phyloP scores from a whole-genome alignment of 768 basidiomycete species.

The Pholiota molesta region DNA sequence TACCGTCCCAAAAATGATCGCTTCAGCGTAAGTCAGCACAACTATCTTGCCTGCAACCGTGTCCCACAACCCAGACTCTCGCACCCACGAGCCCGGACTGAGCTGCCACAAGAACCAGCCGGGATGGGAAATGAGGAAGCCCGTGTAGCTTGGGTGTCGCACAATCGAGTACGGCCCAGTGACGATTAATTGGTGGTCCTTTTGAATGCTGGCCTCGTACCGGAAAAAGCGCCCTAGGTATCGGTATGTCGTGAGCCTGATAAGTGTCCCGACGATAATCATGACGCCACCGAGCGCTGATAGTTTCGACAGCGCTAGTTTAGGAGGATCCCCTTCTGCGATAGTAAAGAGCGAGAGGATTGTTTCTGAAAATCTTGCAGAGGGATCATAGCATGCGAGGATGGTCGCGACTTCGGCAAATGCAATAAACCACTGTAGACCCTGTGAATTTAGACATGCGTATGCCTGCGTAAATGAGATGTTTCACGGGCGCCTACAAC shows the following conservation, averaged over 20 bases:
- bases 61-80: constrained; percentile 27
- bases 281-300: constrained; percentile 10
- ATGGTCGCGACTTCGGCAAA: constrained; percentile 15
- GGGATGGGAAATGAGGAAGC: neutral
- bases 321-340: constrained; percentile 8
- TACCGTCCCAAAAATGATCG: constrained; percentile 30
- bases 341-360: constrained; percentile 10
- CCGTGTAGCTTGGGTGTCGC: constrained; percentile 46
- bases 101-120: constrained; percentile 18
- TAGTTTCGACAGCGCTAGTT: constrained; percentile 4
- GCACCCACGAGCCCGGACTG: constrained; percentile 20
- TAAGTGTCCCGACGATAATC: constrained; percentile 12
- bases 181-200: constrained; percentile 43
- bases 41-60: constrained; percentile 30
- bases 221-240: constrained; percentile 22
- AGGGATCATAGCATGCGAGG: constrained; percentile 14
- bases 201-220: constrained; percentile 35
- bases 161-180: constrained; percentile 46
- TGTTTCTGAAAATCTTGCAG: constrained; percentile 1
- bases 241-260: constrained; percentile 17
- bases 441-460: neutral
- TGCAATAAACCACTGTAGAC: constrained; percentile 11
- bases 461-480: neutral
- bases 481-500: neutral
- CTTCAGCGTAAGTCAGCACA: constrained; percentile 23